Evolutionary conservation across 2,329 filamentous ascomycete species (phyloP).

Genomic region (Ophiostoma tasmaniense): DNA sequence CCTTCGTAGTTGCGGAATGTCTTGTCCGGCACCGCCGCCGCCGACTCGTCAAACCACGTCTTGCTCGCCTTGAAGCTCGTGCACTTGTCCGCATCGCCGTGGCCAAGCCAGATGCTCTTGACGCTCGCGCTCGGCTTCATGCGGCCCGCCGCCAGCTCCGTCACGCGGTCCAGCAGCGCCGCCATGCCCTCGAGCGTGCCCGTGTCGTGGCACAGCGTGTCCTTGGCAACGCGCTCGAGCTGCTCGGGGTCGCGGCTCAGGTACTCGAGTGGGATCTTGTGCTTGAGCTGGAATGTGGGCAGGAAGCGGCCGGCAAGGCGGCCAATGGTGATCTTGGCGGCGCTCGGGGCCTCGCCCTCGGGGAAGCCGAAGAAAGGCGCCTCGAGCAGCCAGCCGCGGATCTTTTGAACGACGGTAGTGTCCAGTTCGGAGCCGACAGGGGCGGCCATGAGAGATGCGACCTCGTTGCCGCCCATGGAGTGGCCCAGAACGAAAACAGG

Average conservation of each 20-base stretch:
- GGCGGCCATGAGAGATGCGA: conserved; percentile 51
- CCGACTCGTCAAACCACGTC: conserved; percentile 47
- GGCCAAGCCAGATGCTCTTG: conserved; percentile 59
- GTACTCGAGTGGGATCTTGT: conserved; percentile 54
- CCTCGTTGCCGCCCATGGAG: conserved; percentile 81
- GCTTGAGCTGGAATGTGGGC: conserved; percentile 57
- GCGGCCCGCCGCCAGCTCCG: conserved; percentile 48
- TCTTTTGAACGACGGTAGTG: conserved; percentile 43
- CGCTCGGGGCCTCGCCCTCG: conserved; percentile 53
- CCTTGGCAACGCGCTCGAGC: conserved; percentile 50
- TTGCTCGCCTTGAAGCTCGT: conserved; percentile 58
- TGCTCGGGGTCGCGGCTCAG: conserved; percentile 61
- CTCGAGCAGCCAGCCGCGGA: conserved; percentile 68
- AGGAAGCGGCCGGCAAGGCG: conserved; percentile 59
- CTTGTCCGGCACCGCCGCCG: conserved; percentile 54
- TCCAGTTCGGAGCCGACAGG: conserved; percentile 33
- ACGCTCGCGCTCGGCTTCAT: conserved; percentile 46
- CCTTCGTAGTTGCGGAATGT: conserved; percentile 67
- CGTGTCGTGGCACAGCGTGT: conserved; percentile 69
- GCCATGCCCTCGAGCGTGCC: conserved; percentile 73
- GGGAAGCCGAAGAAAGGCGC: conserved; percentile 72
- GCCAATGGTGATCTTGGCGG: conserved; percentile 56
- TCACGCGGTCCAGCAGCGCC: conserved; percentile 66
- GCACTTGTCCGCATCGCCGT: conserved; percentile 67
- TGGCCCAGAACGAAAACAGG: conserved; percentile 84